Evolutionary conservation across 805 yeast genomes (phyloP).

Genomic region (Hanseniaspora guilliermondii): DNA sequence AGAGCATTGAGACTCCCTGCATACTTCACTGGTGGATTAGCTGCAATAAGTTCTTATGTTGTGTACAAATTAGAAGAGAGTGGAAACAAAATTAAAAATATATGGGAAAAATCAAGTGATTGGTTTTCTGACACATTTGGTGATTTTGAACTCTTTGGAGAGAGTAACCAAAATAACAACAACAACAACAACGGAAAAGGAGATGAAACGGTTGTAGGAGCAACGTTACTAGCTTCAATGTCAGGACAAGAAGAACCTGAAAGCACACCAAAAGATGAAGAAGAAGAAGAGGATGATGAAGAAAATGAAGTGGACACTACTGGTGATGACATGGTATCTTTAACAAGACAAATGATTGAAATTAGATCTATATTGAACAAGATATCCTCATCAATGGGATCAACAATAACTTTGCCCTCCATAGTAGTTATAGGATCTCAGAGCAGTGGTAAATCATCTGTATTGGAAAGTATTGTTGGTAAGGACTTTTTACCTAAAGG

Average conservation of each 20-base stretch:
- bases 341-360: constrained; percentile 95
- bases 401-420: constrained; percentile 74
- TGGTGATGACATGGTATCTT: constrained; percentile 69
- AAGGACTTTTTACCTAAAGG: constrained; percentile 96
- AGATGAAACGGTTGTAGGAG: constrained; percentile 31
- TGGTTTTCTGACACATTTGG: constrained; percentile 18
- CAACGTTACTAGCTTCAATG: constrained; percentile 24
- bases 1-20: constrained; percentile 57
- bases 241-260: constrained; percentile 13
- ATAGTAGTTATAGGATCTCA: constrained; percentile 97
- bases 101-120: constrained; percentile 44
- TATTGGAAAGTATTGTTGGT: constrained; percentile 92
- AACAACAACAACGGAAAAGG: constrained; percentile 22
- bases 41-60: constrained; percentile 88
- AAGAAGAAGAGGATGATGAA: constrained; percentile 37
- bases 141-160: constrained; percentile 22
- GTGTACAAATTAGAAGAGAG: constrained; percentile 89
- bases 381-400: constrained; percentile 37
- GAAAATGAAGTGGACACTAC: constrained; percentile 45
- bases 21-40: constrained; percentile 76
- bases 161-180: constrained; percentile 22
- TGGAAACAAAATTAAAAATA: constrained; percentile 36
- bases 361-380: constrained; percentile 66
- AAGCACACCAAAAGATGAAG: constrained; percentile 28
- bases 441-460: constrained; percentile 94